A percentile compares a stretch with the other conserved stretches of the same genome.
These are phyloP conservation scores for Acrodontium crateriforme DNA, from an alignment of 2,329 filamentous ascomycete genomes.

Conservation along the genomic window DNA sequence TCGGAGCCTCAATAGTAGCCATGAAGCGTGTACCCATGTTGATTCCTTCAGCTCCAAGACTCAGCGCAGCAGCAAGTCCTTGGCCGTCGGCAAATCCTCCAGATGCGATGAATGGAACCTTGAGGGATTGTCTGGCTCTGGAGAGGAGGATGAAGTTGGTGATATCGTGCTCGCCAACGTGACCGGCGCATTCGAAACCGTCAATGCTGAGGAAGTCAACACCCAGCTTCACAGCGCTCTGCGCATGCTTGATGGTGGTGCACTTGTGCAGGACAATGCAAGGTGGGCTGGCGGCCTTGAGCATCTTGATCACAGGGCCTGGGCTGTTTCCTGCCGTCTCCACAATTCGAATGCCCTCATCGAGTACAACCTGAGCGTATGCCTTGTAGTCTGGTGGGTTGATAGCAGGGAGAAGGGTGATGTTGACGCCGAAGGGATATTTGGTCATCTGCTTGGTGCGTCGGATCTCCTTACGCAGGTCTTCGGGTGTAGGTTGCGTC, in stretches of 20 bases:
- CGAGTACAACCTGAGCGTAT: slow-evolving; percentile 84
- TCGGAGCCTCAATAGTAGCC: slow-evolving; percentile 84
- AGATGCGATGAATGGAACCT: slow-evolving; percentile 84
- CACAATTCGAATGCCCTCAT: slow-evolving; percentile 81
- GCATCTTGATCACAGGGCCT: slow-evolving; percentile 74
- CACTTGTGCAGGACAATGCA: slow-evolving; percentile 89
- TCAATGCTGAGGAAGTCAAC: slow-evolving; percentile 96
- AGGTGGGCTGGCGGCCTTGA: slow-evolving; percentile 57
- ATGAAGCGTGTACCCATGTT: slow-evolving; percentile 99
- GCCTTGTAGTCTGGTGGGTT: slow-evolving; percentile 83
- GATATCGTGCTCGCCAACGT: slow-evolving; percentile 77
- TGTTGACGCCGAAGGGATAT: slow-evolving; percentile 81
- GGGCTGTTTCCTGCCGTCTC: slow-evolving; percentile 88
- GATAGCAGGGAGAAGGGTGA: slow-evolving; percentile 82
- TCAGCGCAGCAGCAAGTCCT: slow-evolving; percentile 79
- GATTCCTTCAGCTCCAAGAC: slow-evolving; percentile 80
- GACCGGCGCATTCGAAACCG: slow-evolving; percentile 90
- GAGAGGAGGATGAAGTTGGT: slow-evolving; percentile 82
- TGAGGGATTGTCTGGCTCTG: slow-evolving; percentile 69
- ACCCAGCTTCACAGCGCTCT: slow-evolving; percentile 81
- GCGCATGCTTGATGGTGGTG: slow-evolving; percentile 86
- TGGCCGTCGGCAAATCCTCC: slow-evolving; percentile 93
- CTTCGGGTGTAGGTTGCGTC: slow-evolving; percentile 87
- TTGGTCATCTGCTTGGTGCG: slow-evolving; percentile 68
- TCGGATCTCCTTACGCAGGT: slow-evolving; percentile 84